Evolutionary conservation across 257 asterid species (phyloP).

Genomic region (Cordia subcordata): DNA sequence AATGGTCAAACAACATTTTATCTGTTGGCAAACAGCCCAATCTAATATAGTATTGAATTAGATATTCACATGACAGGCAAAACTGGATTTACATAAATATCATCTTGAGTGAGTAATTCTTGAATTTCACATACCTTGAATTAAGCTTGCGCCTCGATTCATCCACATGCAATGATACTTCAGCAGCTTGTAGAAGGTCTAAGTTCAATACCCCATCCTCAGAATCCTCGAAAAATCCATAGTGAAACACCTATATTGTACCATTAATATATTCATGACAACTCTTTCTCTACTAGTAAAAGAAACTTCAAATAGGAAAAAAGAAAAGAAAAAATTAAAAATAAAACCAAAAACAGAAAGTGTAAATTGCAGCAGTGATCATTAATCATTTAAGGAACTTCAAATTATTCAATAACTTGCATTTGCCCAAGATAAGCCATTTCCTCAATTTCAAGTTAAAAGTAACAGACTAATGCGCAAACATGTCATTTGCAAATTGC

Average conservation of each 20-base stretch:
- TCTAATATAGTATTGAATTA: background rate
- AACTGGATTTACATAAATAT: background rate
- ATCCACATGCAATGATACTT: slow-evolving; percentile 56
- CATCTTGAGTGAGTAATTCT: background rate
- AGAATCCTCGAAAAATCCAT: slow-evolving; percentile 48
- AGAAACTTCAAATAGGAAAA: background rate
- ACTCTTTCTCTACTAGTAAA: background rate
- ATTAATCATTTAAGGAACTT: background rate
- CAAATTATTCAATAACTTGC: background rate
- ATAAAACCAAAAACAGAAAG: too few species aligned
- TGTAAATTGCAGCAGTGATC: background rate
- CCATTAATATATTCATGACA: background rate
- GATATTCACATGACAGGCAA: background rate
- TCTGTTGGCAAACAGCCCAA: slow-evolving; percentile 30
- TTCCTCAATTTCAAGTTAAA: too few species aligned
- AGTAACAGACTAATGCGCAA: too few species aligned
- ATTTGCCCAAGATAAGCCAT: too few species aligned
- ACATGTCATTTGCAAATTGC: too few species aligned
- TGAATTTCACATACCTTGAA: slow-evolving; percentile 39
- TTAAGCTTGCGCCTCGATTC: slow-evolving; percentile 54
- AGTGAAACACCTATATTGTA: slow-evolving; percentile 50
- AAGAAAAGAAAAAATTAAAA: background rate
- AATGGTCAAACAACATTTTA: too few species aligned
- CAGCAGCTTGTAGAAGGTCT: slow-evolving; percentile 34
- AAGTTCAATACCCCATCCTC: slow-evolving; percentile 16